phyloP scores from a whole-genome alignment of 140 eudicot genomes.

The Eryngium alpinum region DNA sequence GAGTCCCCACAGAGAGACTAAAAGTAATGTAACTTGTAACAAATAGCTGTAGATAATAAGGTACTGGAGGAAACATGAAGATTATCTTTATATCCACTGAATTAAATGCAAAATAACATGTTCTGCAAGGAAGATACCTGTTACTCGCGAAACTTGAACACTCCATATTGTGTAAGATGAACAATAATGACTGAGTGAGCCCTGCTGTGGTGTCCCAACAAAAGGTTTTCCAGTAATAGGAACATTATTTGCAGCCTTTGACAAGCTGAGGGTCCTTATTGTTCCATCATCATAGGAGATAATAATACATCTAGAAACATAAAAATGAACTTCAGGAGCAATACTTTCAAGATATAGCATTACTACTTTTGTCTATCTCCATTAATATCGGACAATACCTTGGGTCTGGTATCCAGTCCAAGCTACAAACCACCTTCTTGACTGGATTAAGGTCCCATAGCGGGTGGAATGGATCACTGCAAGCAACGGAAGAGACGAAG shows the following conservation, averaged over 20 bases:
- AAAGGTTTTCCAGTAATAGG: slow-evolving; percentile 67
- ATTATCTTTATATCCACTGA: background rate
- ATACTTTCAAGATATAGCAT: background rate
- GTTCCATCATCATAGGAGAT: slow-evolving; percentile 72
- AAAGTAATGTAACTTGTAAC: background rate
- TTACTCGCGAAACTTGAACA: slow-evolving; percentile 56
- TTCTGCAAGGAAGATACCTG: slow-evolving; percentile 39
- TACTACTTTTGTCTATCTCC: background rate
- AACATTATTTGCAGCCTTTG: slow-evolving; percentile 54
- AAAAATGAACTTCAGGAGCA: background rate
- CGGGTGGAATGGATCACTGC: slow-evolving; percentile 88
- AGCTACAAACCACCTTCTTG: slow-evolving; percentile 43
- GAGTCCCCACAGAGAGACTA: too few relatives aligned
- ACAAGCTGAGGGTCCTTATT: slow-evolving; percentile 56
- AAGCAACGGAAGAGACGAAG: background rate
- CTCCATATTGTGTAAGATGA: slow-evolving; percentile 77
- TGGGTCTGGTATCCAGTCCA: slow-evolving; percentile 91
- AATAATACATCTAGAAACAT: slow-evolving; percentile 54
- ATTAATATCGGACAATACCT: slow-evolving; percentile 36
- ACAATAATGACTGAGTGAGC: slow-evolving; percentile 51
- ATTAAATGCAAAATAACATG: background rate
- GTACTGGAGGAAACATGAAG: background rate
- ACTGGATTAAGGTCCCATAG: slow-evolving; percentile 59
- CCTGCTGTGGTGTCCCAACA: slow-evolving; percentile 46
- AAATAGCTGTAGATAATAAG: background rate